These are phyloP conservation scores for Populus nigra DNA, from an alignment of 345 rosid species.

Conservation along the genomic window DNA sequence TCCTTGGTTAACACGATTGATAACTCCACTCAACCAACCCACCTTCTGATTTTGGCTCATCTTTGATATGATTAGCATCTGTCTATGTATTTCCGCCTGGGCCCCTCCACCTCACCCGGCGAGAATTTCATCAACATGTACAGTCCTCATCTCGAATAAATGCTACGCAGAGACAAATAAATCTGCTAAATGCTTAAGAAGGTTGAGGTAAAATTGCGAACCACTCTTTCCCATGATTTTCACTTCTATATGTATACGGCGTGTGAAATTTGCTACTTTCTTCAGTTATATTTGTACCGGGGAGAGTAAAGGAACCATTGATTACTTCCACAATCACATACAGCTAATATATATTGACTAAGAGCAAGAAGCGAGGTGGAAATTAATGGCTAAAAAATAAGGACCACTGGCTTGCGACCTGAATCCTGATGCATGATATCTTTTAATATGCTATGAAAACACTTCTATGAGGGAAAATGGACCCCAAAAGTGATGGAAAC, in stretches of 20 bases:
- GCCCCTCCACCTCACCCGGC: not conserved
- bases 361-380: not conserved
- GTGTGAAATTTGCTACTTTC: not conserved
- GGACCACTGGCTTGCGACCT: not conserved
- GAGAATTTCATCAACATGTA: too few relatives aligned
- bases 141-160: not conserved
- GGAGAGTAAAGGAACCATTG: too few relatives aligned
- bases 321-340: too few relatives aligned
- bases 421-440: not conserved
- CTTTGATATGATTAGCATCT: not conserved
- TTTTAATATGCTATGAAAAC: not conserved
- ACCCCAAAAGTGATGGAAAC: not conserved
- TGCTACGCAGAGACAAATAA: too few relatives aligned
- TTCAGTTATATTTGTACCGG: too few relatives aligned
- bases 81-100: not conserved
- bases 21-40: conserved; percentile 1
- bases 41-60: not conserved
- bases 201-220: too few relatives aligned
- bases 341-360: too few relatives aligned
- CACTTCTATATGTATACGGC: not conserved
- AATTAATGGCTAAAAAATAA: too few relatives aligned
- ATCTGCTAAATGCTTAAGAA: too few relatives aligned
- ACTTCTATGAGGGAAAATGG: not conserved
- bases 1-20: not conserved
- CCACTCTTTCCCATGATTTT: too few relatives aligned